phyloP scores from a whole-genome alignment of 2,329 filamentous ascomycete species.

The Thermomyces lanuginosus region DNA sequence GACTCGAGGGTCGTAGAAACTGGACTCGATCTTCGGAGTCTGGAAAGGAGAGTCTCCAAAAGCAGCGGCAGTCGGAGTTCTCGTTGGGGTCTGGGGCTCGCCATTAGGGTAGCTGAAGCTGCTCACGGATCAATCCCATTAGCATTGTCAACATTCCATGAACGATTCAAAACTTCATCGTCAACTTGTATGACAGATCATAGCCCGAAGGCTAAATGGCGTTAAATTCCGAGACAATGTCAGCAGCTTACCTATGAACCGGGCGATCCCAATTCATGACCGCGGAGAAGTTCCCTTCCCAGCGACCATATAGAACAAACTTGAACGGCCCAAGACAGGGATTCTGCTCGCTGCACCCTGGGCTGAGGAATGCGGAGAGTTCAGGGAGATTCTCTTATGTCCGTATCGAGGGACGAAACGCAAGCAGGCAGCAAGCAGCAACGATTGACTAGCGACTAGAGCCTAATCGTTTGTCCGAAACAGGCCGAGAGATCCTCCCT shows the following conservation, averaged over 20 bases:
- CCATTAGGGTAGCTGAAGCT: constrained; percentile 32
- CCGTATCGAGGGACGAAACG: too few relatives aligned
- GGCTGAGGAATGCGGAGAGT: too few relatives aligned
- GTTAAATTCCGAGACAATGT: constrained; percentile 1
- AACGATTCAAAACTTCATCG: background rate
- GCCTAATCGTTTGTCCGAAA: too few relatives aligned
- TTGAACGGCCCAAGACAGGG: too few relatives aligned
- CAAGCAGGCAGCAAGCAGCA: too few relatives aligned
- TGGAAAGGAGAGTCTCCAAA: constrained; percentile 26
- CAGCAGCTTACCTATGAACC: constrained; percentile 27
- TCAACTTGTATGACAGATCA: background rate
- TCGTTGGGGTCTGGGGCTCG: constrained; percentile 32
- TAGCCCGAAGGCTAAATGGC: background rate
- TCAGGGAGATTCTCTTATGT: too few relatives aligned
- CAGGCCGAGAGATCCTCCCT: too few relatives aligned
- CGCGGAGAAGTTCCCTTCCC: constrained; percentile 21
- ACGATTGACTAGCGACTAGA: too few relatives aligned
- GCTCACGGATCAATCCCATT: constrained; percentile 15
- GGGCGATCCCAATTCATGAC: constrained; percentile 33
- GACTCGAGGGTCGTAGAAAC: constrained; percentile 30
- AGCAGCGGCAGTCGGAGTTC: constrained; percentile 24
- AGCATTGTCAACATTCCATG: constrained; percentile 14
- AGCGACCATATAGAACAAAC: too few relatives aligned
- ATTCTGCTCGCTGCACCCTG: too few relatives aligned
- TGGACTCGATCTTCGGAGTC: constrained; percentile 32